Evolutionary conservation across 345 rosid species (phyloP), one percentile per base, ranked within the genome.

Genomic region (Populus deltoides): DNA sequence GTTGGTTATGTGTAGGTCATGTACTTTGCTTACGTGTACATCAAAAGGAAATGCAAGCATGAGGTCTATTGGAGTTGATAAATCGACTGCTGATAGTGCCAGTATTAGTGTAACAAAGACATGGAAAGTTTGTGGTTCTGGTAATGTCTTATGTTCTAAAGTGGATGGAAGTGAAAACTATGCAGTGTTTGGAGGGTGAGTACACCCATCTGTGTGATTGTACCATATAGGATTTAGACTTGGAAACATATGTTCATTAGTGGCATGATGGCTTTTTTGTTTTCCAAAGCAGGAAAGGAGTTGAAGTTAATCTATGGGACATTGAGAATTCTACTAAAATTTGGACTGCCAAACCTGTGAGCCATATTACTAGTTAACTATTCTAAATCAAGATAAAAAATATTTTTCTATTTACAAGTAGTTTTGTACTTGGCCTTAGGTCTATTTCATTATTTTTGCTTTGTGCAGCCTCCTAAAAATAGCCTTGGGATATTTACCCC

Each of bases 151-250:
- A 43, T 92, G 88, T 81, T 86, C 89, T 69, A 86, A 90, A 82
- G 96, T 94, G 72, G 91, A 92, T 85, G 87, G 75, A 66, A 86
- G 85, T 80, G 98, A 94, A 87, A 89, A 82, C 27, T 85, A 85
- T 84, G 92, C 95, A 24, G 79, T 92, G 69, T 91, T 91, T 86
- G 98, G 97, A 86, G 99, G 99, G 99, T 96, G 84, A 89, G 98
- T 83, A 63, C 35, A 61, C 74, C 71, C 49, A 11, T n/a, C 62
- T 71, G 66, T 25, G 39, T 77, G 66, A 35, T 20, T 49, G 17
- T 35, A 33, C 66, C 24, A 63, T 41, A 5, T 57, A 39, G 51
- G 27, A 22, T 41, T n/a, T 6, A 8, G 20, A 66, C 7, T 62
- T 55, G n/a, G 59, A 35, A 36, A 79, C 62, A 17, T 38, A 74